Percentiles rank a stretch among this genome's conserved stretches.
These are phyloP conservation scores for Ganoderma leucocontextum DNA, from an alignment of 1,284 basidiomycete species.

Conservation along the genomic window DNA sequence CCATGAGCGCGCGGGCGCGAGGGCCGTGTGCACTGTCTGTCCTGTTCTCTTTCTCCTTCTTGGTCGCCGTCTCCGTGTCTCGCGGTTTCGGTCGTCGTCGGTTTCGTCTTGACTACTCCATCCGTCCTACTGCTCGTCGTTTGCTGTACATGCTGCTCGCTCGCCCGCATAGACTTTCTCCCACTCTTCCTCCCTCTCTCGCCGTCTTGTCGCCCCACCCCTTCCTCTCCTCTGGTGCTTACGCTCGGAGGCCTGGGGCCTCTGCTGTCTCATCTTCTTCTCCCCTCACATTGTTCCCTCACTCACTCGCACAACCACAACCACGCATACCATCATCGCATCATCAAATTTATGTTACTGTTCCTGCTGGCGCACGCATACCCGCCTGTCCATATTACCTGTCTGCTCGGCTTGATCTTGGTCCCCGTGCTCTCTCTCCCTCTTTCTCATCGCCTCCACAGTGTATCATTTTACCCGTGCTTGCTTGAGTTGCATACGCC, in stretches of 20 bases:
- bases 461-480: not conserved
- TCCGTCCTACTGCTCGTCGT: slow-evolving; percentile 8
- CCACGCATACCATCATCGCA: slow-evolving; percentile 2
- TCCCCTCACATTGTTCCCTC: not conserved
- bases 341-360: not conserved
- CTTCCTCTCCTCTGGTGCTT: not conserved
- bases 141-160: slow-evolving; percentile 17
- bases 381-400: not conserved
- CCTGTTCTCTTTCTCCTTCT: not conserved
- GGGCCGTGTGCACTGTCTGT: not conserved
- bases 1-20: not conserved
- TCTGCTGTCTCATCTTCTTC: not conserved
- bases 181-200: not conserved
- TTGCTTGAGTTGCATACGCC: not conserved
- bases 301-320: not conserved
- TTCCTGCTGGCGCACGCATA: not conserved
- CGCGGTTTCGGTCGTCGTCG: not conserved
- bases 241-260: slow-evolving; percentile 8
- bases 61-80: not conserved
- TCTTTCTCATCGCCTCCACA: not conserved
- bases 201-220: not conserved
- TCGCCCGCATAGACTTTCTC: slow-evolving; percentile 14
- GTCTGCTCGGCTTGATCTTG: not conserved
- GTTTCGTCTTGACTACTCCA: not conserved
- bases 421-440: not conserved